Conservation (phyloP, 306 rosid species). For the Vigna nakashimae region DNA sequence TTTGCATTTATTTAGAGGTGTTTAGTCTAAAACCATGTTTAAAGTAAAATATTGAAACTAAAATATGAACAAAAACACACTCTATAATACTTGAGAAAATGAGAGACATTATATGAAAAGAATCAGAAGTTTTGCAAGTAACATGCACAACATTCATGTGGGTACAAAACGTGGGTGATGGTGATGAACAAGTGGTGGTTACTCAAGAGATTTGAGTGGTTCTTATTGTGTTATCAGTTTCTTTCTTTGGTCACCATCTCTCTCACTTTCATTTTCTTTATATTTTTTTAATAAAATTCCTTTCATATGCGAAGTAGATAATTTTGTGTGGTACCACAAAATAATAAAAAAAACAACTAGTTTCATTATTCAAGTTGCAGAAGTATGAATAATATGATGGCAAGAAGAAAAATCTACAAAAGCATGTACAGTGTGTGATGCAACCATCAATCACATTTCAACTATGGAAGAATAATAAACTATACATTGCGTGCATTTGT, state of each 20-base stretch:
- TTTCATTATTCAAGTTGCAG: too few species aligned
- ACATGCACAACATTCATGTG: constrained; percentile 18
- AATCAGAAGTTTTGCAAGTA: background rate
- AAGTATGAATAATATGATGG: too few species aligned
- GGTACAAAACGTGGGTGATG: too few species aligned
- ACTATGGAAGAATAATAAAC: background rate
- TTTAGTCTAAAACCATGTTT: too few species aligned
- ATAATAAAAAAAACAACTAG: too few species aligned
- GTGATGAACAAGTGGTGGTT: constrained; percentile 13
- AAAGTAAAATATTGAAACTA: too few species aligned
- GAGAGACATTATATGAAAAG: background rate
- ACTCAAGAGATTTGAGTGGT: background rate
- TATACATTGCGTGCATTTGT: constrained; percentile 12
- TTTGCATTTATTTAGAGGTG: too few species aligned
- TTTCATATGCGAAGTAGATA: background rate
- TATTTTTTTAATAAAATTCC: background rate
- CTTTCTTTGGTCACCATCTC: background rate
- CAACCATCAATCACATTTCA: constrained; percentile 35
- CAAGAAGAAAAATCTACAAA: background rate
- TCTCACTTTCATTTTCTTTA: background rate
- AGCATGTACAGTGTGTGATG: background rate
- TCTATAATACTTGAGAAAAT: too few species aligned
- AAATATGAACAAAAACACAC: too few species aligned
- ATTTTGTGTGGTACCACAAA: background rate
- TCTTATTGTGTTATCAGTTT: background rate